Evolutionary conservation across 176 grass and related monocot genomes (phyloP), one percentile per base, ranked within the genome.

Genomic region (Zea luxurians): DNA sequence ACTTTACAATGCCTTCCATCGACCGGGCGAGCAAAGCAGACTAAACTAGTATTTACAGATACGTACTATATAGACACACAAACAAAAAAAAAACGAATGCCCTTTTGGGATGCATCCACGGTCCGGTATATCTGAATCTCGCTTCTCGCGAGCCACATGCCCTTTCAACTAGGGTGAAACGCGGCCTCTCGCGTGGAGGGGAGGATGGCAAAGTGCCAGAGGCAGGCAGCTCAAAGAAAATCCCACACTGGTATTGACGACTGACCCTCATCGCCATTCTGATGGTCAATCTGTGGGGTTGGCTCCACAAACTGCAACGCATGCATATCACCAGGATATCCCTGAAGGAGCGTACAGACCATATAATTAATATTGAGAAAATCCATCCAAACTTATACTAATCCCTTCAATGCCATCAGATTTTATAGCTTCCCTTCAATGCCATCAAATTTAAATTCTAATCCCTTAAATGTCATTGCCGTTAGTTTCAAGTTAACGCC

Each of bases 201-300:
- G 17, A 40, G 21, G 43, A 13, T 36, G 13, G 0, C n/a, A 35
- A 65, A 36, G 20, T 11, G 18, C 18, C 41, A 60, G 27, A 27
- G 27, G 27, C 27, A 27, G 57, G 57, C 9, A 60, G 20, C 18
- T 83, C 70, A 97, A 49, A 97, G 87, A 83, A 97, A 97, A 88
- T 97, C 91, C 95, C 91, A 97, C 52, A 97, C 89, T 2, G 89
- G 95, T 84, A 92, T 83, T 36, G 91, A 89, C 17, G 83, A 81
- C 70, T 97, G 85, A 13, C 80, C 89, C 85, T 97, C 87, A 50
- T 94, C 91, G 8, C 34, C 70, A 61, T 77, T 83, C 66, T 88
- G 82, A 54, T 89, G 64, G 57, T 85, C 85, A 2, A 83, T 81
- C 41, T 82, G 89, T 50, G 87, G 64, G 75, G 88, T 92, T 47